phyloP scores from a whole-genome alignment of 352 stramenopile genomes.

The Pythium brachiatum region DNA sequence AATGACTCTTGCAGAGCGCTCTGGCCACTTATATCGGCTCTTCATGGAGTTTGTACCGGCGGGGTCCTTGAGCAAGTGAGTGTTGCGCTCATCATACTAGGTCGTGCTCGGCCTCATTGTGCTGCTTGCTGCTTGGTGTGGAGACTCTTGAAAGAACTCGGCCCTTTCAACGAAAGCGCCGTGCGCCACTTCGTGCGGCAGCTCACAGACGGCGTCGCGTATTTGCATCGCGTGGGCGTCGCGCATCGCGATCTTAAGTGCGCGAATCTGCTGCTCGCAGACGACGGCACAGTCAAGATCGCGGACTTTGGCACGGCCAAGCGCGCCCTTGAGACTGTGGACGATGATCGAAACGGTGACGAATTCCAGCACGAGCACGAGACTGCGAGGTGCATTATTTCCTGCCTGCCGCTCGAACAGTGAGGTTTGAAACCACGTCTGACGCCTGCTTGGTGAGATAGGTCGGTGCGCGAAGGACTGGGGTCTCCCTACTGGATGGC shows the following conservation, averaged over 20 bases:
- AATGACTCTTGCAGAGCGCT: slow-evolving; percentile 41
- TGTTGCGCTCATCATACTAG: too few relatives aligned
- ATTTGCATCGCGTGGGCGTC: slow-evolving; percentile 70
- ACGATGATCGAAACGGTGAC: slow-evolving; percentile 4
- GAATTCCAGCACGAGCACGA: slow-evolving; percentile 15
- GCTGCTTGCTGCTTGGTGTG: background rate
- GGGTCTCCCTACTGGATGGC: slow-evolving; percentile 95
- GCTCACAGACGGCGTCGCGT: slow-evolving; percentile 58
- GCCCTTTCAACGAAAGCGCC: slow-evolving; percentile 59
- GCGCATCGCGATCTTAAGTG: slow-evolving; percentile 89
- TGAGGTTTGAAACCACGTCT: too few relatives aligned
- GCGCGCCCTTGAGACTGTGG: slow-evolving; percentile 6
- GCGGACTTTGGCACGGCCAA: slow-evolving; percentile 86
- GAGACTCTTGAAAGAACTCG: slow-evolving; percentile 82
- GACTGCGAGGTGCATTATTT: slow-evolving; percentile 6
- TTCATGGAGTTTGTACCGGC: slow-evolving; percentile 87
- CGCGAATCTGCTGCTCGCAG: slow-evolving; percentile 76
- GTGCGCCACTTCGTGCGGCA: slow-evolving; percentile 55
- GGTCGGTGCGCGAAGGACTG: slow-evolving; percentile 67
- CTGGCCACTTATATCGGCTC: slow-evolving; percentile 60
- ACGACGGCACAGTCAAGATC: slow-evolving; percentile 73
- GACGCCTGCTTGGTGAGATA: slow-evolving; percentile 11
- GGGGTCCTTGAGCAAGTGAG: slow-evolving; percentile 70
- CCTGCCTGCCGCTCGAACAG: too few relatives aligned
- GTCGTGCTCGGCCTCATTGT: background rate